Base-by-base conservation (phyloP, 176 grass and related monocot species). In the Juncus inflexus region DNA sequence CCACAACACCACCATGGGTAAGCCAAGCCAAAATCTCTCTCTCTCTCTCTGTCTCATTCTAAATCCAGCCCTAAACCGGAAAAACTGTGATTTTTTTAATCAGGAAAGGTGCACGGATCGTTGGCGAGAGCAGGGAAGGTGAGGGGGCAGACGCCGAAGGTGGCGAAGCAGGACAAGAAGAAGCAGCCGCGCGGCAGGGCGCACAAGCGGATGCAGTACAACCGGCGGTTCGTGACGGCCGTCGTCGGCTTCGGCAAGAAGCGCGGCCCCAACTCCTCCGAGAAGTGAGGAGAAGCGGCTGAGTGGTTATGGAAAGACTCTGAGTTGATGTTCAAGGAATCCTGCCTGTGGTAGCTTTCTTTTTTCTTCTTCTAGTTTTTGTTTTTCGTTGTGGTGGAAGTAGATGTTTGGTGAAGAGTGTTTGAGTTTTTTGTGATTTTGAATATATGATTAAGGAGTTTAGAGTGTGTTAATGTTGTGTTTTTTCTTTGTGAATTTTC, bases 161-260 rank as follows among this genome's bases (percentile, higher is more conserved):
- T 91, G 43, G 89, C 84, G 4, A 91, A 91, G 81, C 84, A 91
- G 76, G 89, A 91, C 77, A 91, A 91, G 84, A 91, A 91, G 81
- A 91, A 91, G 78, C 70, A 87, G 78, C 89, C 84, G 62, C 84
- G 89, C 42, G 89, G 89, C 62, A 79, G 89, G 74, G 84, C 89
- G 5, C 3, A 87, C 81, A 91, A 91, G 80, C 79, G 89, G 65
- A 91, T 91, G 80, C 89, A 91, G 78, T 91, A 91, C 89, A 91
- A 91, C 84, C 81, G 89, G 65, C 89, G 89, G 14, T 91, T 91
- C 62, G 84, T 91, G 51, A 91, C 89, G 14, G 89, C 89, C 65
- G 89, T 91, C 59, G 84, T 91, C 51, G 89, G 89, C 64, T 87
- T 91, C 58, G 84, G 89, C 60, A 87, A 87, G 84, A 91, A 91